Percentiles rank a stretch among this genome's conserved stretches.
phyloP scores from a whole-genome alignment of 805 yeast genomes.

The Helenozyma rhizophorensis region DNA sequence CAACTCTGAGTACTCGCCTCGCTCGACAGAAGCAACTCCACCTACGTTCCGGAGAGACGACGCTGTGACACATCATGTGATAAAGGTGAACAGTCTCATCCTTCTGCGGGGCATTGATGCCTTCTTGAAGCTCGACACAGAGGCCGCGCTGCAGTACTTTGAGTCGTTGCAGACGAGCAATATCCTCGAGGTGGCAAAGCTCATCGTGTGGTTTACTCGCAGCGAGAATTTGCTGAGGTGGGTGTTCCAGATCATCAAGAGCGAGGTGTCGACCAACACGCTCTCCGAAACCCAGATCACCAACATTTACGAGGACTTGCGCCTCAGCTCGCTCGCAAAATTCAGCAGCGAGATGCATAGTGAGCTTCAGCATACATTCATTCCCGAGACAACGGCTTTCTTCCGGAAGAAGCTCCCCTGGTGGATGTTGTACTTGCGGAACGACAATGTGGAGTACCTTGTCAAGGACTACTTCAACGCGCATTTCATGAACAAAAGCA shows the following conservation, averaged over 20 bases:
- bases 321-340: slow-evolving; percentile 19
- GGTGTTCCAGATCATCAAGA: slow-evolving; percentile 14
- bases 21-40: slow-evolving; percentile 27
- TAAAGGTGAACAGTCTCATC: slow-evolving; percentile 29
- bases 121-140: slow-evolving; percentile 26
- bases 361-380: slow-evolving; percentile 32
- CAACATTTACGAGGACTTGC: slow-evolving; percentile 17
- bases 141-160: slow-evolving; percentile 28
- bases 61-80: slow-evolving; percentile 19
- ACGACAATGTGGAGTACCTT: slow-evolving; percentile 41
- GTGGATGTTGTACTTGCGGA: slow-evolving; percentile 40
- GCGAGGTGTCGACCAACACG: slow-evolving; percentile 10
- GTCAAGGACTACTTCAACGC: slow-evolving; percentile 34
- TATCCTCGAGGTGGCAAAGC: slow-evolving; percentile 29
- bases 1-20: slow-evolving; percentile 34
- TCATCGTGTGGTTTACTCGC: slow-evolving; percentile 24
- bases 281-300: slow-evolving; percentile 15
- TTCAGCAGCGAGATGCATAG: slow-evolving; percentile 30
- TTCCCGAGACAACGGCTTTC: slow-evolving; percentile 27
- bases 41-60: slow-evolving; percentile 15
- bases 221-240: slow-evolving; percentile 21
- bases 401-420: slow-evolving; percentile 30
- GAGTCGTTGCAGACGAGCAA: slow-evolving; percentile 31
- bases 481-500: slow-evolving; percentile 35
- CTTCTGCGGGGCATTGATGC: slow-evolving; percentile 26